Evolutionary conservation across 73 alveolate genomes (phyloP).

Genomic region (Urostyla sp.): DNA sequence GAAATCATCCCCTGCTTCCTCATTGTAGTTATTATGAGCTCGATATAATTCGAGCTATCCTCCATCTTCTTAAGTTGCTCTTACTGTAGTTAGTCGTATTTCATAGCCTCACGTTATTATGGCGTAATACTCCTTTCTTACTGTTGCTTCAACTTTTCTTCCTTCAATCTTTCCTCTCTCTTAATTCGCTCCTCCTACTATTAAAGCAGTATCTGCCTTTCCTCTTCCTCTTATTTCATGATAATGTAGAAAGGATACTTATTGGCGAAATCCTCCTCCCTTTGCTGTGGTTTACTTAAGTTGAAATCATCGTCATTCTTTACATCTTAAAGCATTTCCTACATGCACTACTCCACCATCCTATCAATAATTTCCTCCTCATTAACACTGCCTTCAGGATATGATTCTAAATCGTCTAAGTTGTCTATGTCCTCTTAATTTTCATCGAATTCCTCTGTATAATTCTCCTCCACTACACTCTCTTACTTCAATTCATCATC

Average conservation of each 20-base stretch:
- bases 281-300: constrained; percentile 17
- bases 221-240: constrained; percentile 14
- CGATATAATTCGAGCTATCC: constrained; percentile 3
- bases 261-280: constrained; percentile 6
- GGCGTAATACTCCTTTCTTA: too few relatives aligned
- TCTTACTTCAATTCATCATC: too few relatives aligned
- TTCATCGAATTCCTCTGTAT: constrained; percentile 45
- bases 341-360: constrained; percentile 25
- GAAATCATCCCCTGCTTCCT: constrained; percentile 13
- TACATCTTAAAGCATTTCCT: constrained; percentile 20
- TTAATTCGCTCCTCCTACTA: too few relatives aligned
- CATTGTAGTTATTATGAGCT: constrained; percentile 4
- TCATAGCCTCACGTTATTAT: too few relatives aligned
- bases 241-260: constrained; percentile 26
- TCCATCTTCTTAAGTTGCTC: constrained; percentile 12
- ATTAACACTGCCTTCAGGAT: constrained; percentile 37
- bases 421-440: constrained; percentile 27
- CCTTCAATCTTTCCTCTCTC: too few relatives aligned
- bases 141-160: constrained; percentile 10
- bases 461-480: constrained; percentile 36
- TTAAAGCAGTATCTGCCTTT: neutral
- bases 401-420: constrained; percentile 30
- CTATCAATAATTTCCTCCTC: constrained; percentile 10
- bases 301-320: constrained; percentile 12
- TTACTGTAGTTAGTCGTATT: too few relatives aligned